Conservation (phyloP, 2,329 filamentous ascomycete genomes). For the Cladobotryum mycophilum region DNA sequence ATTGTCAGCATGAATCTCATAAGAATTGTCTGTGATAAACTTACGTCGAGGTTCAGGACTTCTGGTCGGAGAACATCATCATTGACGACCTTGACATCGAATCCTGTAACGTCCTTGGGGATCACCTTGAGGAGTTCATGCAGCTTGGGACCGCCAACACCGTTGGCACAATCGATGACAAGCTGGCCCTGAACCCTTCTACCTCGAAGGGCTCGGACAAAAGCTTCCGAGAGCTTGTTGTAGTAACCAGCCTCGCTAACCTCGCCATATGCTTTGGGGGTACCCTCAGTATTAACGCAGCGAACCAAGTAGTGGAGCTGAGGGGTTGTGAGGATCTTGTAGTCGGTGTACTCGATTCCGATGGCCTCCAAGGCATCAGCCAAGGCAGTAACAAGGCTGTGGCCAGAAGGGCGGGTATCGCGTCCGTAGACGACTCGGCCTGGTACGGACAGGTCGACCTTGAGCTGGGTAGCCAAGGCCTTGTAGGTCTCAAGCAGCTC, state of each 20-base stretch:
- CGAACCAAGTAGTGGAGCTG: constrained; percentile 95
- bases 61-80: constrained; percentile 90
- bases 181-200: constrained; percentile 68
- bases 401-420: constrained; percentile 89
- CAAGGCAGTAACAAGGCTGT: constrained; percentile 72
- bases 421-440: constrained; percentile 84
- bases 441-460: constrained; percentile 63
- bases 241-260: constrained; percentile 91
- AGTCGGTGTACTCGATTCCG: constrained; percentile 70
- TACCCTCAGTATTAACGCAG: constrained; percentile 87
- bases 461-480: constrained; percentile 66
- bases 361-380: constrained; percentile 73
- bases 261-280: constrained; percentile 79
- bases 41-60: constrained; percentile 78
- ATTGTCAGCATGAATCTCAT: not conserved
- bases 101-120: constrained; percentile 59
- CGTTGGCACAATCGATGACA: constrained; percentile 92
- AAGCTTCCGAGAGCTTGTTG: constrained; percentile 80
- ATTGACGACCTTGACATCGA: constrained; percentile 84
- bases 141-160: constrained; percentile 89
- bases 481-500: constrained; percentile 71
- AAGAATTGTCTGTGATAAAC: constrained; percentile 17
- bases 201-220: constrained; percentile 74
- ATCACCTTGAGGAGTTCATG: constrained; percentile 79
- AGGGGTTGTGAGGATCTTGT: constrained; percentile 90